These are phyloP conservation scores for Tetracladium setigerum DNA, from an alignment of 495 filamentous ascomycete species.

Conservation along the genomic window DNA sequence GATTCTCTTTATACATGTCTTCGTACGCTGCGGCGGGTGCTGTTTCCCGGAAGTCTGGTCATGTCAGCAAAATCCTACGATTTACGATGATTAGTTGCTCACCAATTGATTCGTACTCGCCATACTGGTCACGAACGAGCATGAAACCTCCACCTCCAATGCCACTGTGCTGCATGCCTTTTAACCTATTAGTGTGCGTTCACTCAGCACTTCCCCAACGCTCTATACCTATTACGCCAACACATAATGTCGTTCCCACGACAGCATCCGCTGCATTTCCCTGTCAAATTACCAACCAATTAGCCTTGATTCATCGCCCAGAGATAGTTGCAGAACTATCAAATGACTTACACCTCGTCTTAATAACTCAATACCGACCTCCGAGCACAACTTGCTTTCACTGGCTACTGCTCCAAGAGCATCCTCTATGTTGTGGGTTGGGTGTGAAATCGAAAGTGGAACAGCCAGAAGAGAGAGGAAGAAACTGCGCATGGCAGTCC, in stretches of 20 bases:
- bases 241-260: constrained; percentile 64
- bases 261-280: constrained; percentile 73
- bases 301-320: neutral
- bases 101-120: constrained; percentile 59
- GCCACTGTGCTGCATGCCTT: constrained; percentile 79
- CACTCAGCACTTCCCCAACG: neutral
- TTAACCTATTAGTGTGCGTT: neutral
- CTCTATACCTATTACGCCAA: constrained; percentile 59
- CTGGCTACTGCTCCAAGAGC: constrained; percentile 70
- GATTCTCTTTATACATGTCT: constrained; percentile 70
- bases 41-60: constrained; percentile 70
- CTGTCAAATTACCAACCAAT: no score
- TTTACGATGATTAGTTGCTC: neutral
- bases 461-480: no score
- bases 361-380: constrained; percentile 66
- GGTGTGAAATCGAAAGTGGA: no score
- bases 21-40: constrained; percentile 69
- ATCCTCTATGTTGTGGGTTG: no score
- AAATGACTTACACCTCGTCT: constrained; percentile 37
- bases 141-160: constrained; percentile 89
- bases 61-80: neutral
- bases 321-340: no score
- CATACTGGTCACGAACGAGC: constrained; percentile 57
- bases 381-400: constrained; percentile 67
- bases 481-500: no score